phyloP scores from a whole-genome alignment of 2,329 filamentous ascomycete genomes.

The Camillea tinctor region DNA sequence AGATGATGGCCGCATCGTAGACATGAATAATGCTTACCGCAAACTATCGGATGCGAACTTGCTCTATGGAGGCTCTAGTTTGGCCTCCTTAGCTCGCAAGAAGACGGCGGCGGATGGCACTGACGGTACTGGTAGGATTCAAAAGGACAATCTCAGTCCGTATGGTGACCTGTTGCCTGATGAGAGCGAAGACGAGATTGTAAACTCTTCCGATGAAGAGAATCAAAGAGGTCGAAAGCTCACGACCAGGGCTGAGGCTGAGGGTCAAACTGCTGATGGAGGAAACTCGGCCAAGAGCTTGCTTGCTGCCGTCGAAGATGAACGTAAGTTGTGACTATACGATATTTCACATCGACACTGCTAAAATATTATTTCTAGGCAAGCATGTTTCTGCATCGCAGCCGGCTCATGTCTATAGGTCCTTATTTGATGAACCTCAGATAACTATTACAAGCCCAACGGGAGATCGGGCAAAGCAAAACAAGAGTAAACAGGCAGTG shows the following conservation, averaged over 20 bases:
- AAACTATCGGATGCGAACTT: conserved; percentile 71
- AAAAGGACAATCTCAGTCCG: conserved; percentile 65
- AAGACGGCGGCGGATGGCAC: conserved; percentile 41
- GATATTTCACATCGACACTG: conserved; percentile 19
- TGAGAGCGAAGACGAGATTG: conserved; percentile 62
- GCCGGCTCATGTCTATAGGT: conserved; percentile 54
- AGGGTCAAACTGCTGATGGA: conserved; percentile 35
- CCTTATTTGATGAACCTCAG: conserved; percentile 64
- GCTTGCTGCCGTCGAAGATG: conserved; percentile 73
- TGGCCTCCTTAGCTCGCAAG: conserved; percentile 63
- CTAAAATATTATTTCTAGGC: conserved; percentile 36
- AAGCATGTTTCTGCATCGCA: conserved; percentile 50
- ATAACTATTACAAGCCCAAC: conserved; percentile 64
- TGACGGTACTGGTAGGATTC: conserved; percentile 53
- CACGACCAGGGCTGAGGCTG: conserved; percentile 46
- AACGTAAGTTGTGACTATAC: conserved; percentile 56
- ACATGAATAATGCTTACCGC: conserved; percentile 69
- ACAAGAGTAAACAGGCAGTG: conserved; percentile 51
- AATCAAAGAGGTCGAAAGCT: conserved; percentile 60
- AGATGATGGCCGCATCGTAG: conserved; percentile 60
- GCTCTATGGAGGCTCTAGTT: conserved; percentile 58
- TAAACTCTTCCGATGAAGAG: conserved; percentile 64
- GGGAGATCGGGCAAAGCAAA: conserved; percentile 57
- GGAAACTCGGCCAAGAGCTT: conserved; percentile 50
- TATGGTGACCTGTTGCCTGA: conserved; percentile 65